Conservation (phyloP, 371 early-diverging fungal genomes). For the Mortierella sp. region DNA sequence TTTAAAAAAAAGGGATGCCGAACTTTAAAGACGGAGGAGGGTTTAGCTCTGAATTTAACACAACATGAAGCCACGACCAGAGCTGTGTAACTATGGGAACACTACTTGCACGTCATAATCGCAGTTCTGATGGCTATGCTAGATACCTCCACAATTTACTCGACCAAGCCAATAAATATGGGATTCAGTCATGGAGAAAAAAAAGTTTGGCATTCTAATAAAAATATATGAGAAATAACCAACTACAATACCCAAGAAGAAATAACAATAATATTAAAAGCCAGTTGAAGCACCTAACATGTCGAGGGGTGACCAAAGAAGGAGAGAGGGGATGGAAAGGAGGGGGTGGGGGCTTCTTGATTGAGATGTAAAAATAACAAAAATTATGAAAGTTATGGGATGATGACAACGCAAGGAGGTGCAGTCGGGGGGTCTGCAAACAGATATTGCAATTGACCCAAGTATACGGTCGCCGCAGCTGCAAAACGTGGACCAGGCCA, state of each 20-base stretch:
- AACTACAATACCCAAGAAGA: neutral
- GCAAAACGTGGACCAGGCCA: neutral
- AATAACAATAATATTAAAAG: constrained; percentile 3
- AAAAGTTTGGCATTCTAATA: no score
- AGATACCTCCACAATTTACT: neutral
- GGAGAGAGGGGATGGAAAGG: neutral
- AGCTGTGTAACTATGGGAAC: neutral
- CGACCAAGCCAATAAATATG: neutral
- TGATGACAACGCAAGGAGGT: constrained; percentile 12
- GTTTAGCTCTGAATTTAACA: neutral
- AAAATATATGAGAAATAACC: no score
- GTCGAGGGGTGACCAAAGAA: neutral
- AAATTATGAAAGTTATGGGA: constrained; percentile 13
- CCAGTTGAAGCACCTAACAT: neutral
- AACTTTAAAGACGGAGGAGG: constrained; percentile 10
- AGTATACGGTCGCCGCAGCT: neutral
- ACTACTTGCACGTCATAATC: neutral
- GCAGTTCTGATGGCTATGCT: neutral
- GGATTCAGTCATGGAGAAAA: no score
- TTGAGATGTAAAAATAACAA: neutral
- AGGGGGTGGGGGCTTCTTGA: neutral
- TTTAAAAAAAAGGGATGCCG: constrained; percentile 12
- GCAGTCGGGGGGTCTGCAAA: neutral
- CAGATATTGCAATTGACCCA: neutral
- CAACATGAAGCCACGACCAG: neutral